Evolutionary conservation across 2,329 filamentous ascomycete species (phyloP).

Genomic region (Sclerotinia trifoliorum): DNA sequence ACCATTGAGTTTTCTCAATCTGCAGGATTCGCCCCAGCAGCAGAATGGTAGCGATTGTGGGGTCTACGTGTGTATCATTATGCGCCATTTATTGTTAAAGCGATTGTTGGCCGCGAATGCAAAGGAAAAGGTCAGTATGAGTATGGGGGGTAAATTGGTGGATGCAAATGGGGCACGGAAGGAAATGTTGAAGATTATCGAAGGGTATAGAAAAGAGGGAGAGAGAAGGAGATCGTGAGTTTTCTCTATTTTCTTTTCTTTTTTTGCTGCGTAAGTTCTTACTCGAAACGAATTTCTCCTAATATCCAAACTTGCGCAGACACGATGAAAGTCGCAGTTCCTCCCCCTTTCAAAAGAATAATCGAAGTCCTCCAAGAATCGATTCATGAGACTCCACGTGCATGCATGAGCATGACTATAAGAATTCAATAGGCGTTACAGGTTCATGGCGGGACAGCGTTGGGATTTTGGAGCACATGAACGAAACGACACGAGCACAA

Average conservation of each 20-base stretch:
- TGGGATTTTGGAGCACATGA: background rate
- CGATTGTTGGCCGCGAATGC: slow-evolving; percentile 76
- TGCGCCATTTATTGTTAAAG: slow-evolving; percentile 89
- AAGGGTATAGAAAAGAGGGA: slow-evolving; percentile 81
- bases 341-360: slow-evolving; percentile 22
- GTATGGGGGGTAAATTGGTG: slow-evolving; percentile 79
- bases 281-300: background rate
- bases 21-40: slow-evolving; percentile 85
- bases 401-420: background rate
- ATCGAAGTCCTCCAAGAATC: slow-evolving; percentile 28
- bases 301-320: slow-evolving; percentile 3
- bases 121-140: slow-evolving; percentile 89
- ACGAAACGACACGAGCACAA: slow-evolving; percentile 8
- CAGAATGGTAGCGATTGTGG: slow-evolving; percentile 92
- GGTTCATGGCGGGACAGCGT: background rate
- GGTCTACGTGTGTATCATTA: slow-evolving; percentile 91
- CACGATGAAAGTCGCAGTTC: slow-evolving; percentile 27
- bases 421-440: slow-evolving; percentile 5
- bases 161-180: slow-evolving; percentile 79
- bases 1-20: slow-evolving; percentile 71
- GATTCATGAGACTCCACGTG: slow-evolving; percentile 23
- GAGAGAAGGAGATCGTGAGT: slow-evolving; percentile 79
- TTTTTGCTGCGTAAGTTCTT: too few species aligned
- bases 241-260: slow-evolving; percentile 1
- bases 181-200: slow-evolving; percentile 88